These are phyloP conservation scores for Venturia carpophila DNA, from an alignment of 2,329 filamentous ascomycete genomes.

Conservation along the genomic window DNA sequence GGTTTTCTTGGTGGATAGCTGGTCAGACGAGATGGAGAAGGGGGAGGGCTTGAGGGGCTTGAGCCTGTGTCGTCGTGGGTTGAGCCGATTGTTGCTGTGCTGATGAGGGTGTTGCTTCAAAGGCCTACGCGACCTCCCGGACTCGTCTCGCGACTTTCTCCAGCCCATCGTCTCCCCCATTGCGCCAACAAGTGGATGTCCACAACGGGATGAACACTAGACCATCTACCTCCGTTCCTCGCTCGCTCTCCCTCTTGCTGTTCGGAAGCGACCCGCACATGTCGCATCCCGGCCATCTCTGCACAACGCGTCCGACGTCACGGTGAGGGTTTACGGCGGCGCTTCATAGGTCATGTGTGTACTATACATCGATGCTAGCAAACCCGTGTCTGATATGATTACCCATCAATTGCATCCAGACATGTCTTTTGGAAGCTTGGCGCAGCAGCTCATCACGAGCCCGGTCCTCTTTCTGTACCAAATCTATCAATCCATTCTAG, in stretches of 20 bases:
- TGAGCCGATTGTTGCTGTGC: background rate
- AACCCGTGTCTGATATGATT: background rate
- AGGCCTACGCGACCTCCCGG: background rate
- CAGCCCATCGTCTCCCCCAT: background rate
- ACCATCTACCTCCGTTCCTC: background rate
- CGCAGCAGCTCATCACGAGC: constrained; percentile 5
- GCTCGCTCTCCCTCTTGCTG: background rate
- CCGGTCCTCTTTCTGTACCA: constrained; percentile 55
- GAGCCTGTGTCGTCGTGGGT: background rate
- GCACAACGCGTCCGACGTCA: background rate
- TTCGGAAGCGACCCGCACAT: background rate
- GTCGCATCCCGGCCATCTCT: background rate
- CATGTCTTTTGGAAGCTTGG: background rate
- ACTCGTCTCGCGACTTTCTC: background rate
- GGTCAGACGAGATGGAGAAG: background rate
- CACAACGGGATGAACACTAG: background rate
- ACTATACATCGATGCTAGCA: background rate
- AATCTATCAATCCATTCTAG: constrained; percentile 56
- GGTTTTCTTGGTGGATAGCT: background rate
- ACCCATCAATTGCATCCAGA: background rate
- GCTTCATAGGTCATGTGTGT: background rate
- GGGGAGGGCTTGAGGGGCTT: background rate
- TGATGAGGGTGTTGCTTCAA: background rate
- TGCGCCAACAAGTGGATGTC: background rate
- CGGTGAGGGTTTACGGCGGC: background rate